Base-by-base conservation (phyloP, 2,329 filamentous ascomycete genomes). In the Exophiala sideris region DNA sequence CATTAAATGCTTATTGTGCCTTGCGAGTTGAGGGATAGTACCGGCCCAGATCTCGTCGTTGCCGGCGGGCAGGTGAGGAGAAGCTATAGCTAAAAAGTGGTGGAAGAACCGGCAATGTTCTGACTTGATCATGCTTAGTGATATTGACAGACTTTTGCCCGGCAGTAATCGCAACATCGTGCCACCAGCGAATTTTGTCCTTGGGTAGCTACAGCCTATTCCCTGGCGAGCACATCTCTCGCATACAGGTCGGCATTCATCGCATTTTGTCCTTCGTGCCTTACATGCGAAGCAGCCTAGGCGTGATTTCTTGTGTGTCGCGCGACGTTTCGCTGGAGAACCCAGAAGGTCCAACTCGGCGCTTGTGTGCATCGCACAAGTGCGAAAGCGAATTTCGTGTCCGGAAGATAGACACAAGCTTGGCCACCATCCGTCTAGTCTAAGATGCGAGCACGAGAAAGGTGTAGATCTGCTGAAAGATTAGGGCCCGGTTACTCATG, bases 1-100 rank as follows among this genome's bases (percentile, higher is more conserved):
- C 79, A 88, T 86, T 9, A 87, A 74, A 54, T 82, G 85, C 50
- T 85, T 81, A 57, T 85, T 77, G 79, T 84, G 39, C 34, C 87
- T 81, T 1, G 84, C 84, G 50, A 87, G 77, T 57, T 81, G 81
- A 0, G 85, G 84, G 8, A 88, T 78, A 52, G 84, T 78, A 16
- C 83, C 81, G 4, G 79, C 81, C 85, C 85, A 88, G 11, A 85
- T 74, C 3, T 76, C 73, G 58, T 87, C 82, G 55, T 84, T 83
- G 21, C 82, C 83, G 12, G 86, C 68, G 0, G 85, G 84, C 20
- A 87, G 76, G 65, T 83, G 78, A 1, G 84, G 85, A 63, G 81
- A 82, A 1, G 76, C 76, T 5, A 70, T 63, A 9, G 73, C 62
- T 6, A 80, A 57, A 57, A 79, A 81, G 57, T 80, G 77, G 42